Evolutionary conservation across 805 yeast species (phyloP).

Genomic region (Diddensiella transvaalensis): DNA sequence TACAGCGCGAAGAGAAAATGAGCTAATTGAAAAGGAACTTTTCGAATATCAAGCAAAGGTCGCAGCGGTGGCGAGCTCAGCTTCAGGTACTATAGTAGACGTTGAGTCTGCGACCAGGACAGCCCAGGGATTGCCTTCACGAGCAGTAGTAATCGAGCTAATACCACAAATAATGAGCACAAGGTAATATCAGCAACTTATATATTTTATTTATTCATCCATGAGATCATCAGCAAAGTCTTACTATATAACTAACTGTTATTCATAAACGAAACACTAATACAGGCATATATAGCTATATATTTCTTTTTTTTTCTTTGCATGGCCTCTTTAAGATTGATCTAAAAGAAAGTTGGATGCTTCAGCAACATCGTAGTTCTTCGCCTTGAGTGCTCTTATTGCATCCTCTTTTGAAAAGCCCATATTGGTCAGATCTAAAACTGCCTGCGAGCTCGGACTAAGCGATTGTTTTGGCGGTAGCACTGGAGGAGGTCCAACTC

Average conservation of each 20-base stretch:
- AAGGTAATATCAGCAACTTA: too few relatives aligned
- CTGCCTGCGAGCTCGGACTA: slow-evolving; percentile 47
- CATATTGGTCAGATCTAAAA: slow-evolving; percentile 83
- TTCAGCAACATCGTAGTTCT: slow-evolving; percentile 71
- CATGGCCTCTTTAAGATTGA: slow-evolving; percentile 3
- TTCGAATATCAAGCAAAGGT: neutral
- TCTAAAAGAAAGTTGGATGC: slow-evolving; percentile 88
- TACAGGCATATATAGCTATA: neutral
- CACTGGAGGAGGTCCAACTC: slow-evolving; percentile 15
- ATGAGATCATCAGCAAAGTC: too few relatives aligned
- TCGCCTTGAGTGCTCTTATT: slow-evolving; percentile 59
- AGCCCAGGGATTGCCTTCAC: slow-evolving; percentile 12
- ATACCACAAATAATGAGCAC: slow-evolving; percentile 1
- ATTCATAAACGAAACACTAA: too few relatives aligned
- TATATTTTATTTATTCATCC: too few relatives aligned
- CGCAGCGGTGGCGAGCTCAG: neutral
- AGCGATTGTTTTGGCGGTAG: slow-evolving; percentile 4
- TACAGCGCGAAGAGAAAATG: slow-evolving; percentile 9
- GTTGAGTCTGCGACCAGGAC: slow-evolving; percentile 14
- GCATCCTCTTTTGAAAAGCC: slow-evolving; percentile 74
- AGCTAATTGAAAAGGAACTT: slow-evolving; percentile 8
- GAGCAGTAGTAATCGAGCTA: slow-evolving; percentile 12
- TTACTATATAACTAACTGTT: too few relatives aligned
- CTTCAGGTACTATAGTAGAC: slow-evolving; percentile 6
- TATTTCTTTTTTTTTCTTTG: slow-evolving; percentile 1